Evolutionary conservation across 1,139 yeast genomes (phyloP), one percentile per base, ranked within the genome.

Genomic region (Martiniozyma asiatica): DNA sequence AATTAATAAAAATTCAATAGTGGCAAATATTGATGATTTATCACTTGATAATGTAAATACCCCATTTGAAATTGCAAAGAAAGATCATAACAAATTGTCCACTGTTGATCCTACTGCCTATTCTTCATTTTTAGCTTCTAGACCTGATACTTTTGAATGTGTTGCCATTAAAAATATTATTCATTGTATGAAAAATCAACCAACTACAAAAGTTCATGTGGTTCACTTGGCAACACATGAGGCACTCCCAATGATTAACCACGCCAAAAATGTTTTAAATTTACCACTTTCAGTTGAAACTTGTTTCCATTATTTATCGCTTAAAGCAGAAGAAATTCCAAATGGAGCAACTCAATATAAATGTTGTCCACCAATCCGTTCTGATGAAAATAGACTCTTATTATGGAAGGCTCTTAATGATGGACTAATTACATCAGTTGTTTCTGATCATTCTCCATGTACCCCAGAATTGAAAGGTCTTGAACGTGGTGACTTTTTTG

Each of bases 381-480:
- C 79, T 2, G 73, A 76, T 38, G 63, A 63, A 27, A 87, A 85
- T 55, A 65, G 89, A 42, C 60, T 65, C 30, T 59, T 67, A 29
- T 63, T 87, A 27, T 87, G 96, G 96, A 59, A 64, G 31, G 95
- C 89, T 0, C 59, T 87, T 30, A 53, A 70, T 32, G 61, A 63
- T 22, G 73, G 71, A 22, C 59, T 74, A 24, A 76, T 87, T 39
- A 68, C 81, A n/a, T 74, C 94, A 1, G 92, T 85, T 8, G 96
- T 87, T 2, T 79, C 93, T 10, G 97, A 87, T 50, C 97, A 87
- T 56, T 82, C 94, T 3, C 97, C 96, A 6, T 87, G 97, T 56
- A 82, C 94, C 0, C 94, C 96, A 0, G 84, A 82, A 39, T 61
- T 87, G 44, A 87, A 85, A 52, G 78, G 79, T 15, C 61, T 85